These are phyloP conservation scores for Phytopythium boreale DNA, from an alignment of 352 stramenopile species.

Conservation along the genomic window DNA sequence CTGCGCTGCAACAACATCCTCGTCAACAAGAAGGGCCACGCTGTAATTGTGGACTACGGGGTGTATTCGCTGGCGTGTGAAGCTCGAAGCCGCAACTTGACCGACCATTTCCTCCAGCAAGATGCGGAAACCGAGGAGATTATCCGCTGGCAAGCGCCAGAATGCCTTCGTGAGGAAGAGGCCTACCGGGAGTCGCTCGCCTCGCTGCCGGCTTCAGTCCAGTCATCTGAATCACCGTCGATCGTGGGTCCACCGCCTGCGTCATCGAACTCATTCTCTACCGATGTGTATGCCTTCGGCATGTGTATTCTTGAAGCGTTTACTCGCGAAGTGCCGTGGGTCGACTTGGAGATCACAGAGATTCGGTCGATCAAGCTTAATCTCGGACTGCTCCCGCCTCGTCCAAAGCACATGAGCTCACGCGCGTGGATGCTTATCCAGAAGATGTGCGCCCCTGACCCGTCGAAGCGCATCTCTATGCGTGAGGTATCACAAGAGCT, in stretches of 20 bases:
- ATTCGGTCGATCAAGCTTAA: conserved; percentile 57
- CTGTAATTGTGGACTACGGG: conserved; percentile 57
- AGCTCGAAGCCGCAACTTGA: conserved; percentile 33
- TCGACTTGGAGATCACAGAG: conserved; percentile 32
- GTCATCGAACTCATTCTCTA: conserved; percentile 33
- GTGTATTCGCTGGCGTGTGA: conserved; percentile 38
- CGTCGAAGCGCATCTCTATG: conserved; percentile 37
- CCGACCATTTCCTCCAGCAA: conserved; percentile 23
- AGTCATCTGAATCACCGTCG: conserved; percentile 3
- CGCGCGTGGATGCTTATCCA: conserved; percentile 56
- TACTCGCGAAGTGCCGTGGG: conserved; percentile 50
- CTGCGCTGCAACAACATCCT: conserved; percentile 68
- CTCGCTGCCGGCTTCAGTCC: conserved; percentile 16
- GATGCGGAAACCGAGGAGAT: conserved; percentile 43
- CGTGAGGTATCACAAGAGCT: conserved; percentile 47
- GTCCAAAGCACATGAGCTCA: conserved; percentile 33
- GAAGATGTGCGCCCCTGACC: conserved; percentile 59
- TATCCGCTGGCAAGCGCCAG: conserved; percentile 64
- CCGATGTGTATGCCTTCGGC: conserved; percentile 72
- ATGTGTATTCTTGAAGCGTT: conserved; percentile 77
- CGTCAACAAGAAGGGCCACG: conserved; percentile 63
- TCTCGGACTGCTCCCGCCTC: conserved; percentile 44
- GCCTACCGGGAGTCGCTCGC: conserved; percentile 26
- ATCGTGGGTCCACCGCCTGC: conserved; percentile 11
- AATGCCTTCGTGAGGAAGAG: conserved; percentile 43